Evolutionary conservation across 345 rosid species (phyloP), one percentile per base, ranked within the genome.

Genomic region (Theobroma cacao): DNA sequence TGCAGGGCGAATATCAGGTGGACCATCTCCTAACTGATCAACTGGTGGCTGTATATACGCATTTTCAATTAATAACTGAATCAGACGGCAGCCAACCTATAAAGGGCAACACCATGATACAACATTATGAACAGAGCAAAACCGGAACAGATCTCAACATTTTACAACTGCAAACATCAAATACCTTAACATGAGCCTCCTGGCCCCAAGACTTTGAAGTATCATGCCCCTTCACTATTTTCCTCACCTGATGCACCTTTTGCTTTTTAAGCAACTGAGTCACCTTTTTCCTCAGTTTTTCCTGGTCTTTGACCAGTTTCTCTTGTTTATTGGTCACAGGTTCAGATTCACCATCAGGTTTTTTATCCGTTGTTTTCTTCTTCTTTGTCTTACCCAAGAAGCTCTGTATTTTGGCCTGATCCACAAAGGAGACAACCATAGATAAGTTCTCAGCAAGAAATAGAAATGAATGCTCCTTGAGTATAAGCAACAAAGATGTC

Each of bases 1-100:
- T 79, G 99, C 99, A 75, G 99, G 99, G 36, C 95, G 95, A 82
- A 94, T 81, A 72, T 94, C 96, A 72, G 92, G 97, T 36, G 92
- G 92, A 82, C 80, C 87, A 84, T 90, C 98, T n/a, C 90, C 93
- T 75, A 86, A 67, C 79, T 90, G 92, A 84, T 93, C 90, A 11
- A 81, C 80, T 20, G 94, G 98, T 80, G 98, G 91, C 80, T 94
- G 98, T 82, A 97, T 90, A 86, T 90, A 87, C 38, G 99, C 98
- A 26, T 90, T 94, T 77, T 97, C 94, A 56, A 90, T 84, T 81
- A 94, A 87, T 75, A 94, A 83, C 81, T 97, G 94, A 79, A 97
- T 88, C 90, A 97, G 84, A 53, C 94, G 91, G 76, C 90, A 82
- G 26, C 99, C 99, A 82, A 97, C 91, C 99, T 97, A 89, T 12